phyloP scores from a whole-genome alignment of 352 stramenopile genomes.

The Saprolegnia diclina region DNA sequence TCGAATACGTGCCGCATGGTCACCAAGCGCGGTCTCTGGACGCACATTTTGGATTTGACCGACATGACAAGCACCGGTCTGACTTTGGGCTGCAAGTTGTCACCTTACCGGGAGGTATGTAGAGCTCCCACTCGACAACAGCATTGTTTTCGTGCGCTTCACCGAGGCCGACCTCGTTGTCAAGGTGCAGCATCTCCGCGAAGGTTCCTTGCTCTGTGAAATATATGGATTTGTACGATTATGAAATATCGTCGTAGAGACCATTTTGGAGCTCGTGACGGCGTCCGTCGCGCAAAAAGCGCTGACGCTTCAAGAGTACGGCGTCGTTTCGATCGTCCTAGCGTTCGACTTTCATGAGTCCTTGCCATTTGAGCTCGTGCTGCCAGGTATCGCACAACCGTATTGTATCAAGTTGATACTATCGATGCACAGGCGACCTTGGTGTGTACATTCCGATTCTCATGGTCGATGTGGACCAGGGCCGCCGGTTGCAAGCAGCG shows the following conservation, averaged over 20 bases:
- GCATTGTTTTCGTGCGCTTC: conserved; percentile 2
- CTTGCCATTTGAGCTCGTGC: conserved; percentile 49
- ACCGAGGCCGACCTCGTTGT: conserved; percentile 4
- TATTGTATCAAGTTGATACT: neutral
- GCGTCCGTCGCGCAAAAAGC: conserved; percentile 42
- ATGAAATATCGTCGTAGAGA: too few species aligned
- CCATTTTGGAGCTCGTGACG: neutral
- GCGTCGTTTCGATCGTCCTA: conserved; percentile 49
- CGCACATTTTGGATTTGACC: neutral
- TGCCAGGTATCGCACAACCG: conserved; percentile 24
- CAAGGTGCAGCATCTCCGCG: conserved; percentile 2
- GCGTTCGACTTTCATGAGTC: conserved; percentile 56
- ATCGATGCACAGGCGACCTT: conserved; percentile 30
- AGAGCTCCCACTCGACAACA: neutral
- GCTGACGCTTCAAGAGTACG: conserved; percentile 52
- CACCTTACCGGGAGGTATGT: too few species aligned
- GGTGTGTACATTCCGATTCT: conserved; percentile 70
- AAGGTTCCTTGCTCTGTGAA: neutral
- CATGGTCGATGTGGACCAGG: conserved; percentile 35
- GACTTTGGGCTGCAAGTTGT: too few species aligned
- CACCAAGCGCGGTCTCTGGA: conserved; percentile 10
- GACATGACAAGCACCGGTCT: neutral
- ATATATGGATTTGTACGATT: too few species aligned
- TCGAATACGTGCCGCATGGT: conserved; percentile 1
- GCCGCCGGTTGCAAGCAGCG: neutral